Base-by-base conservation (phyloP, 2,329 filamentous ascomycete genomes). In the Aspergillus pseudotamarii region DNA sequence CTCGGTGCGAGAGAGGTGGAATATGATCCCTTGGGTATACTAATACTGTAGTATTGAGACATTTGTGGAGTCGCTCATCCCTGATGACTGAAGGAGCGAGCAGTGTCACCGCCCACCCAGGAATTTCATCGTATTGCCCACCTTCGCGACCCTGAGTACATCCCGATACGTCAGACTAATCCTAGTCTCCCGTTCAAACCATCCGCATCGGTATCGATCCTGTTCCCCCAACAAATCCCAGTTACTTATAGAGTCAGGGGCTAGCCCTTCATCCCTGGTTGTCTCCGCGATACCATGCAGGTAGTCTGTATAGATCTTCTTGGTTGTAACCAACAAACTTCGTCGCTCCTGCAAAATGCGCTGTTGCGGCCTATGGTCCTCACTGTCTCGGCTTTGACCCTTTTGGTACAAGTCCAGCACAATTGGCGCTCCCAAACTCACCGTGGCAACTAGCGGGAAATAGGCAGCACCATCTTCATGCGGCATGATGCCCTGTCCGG, bases 391-490 rank as follows among this genome's bases (percentile, higher is more conserved):
- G 11, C 11, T 36, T 16, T 58, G 43, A 64, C 84, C 87, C 75
- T 85, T 89, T 69, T 83, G 83, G 75, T 91, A 88, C 16, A 98
- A 81, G 69, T 96, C 89, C 58, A 98, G 82, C 62, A 94, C 92
- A 10, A 96, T 82, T 55, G 87, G 87, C 11, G 88, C 87, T 0
- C 92, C 92, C 9, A 99, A 81, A 79, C 92, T 96, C 66, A 98
- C 89, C 1, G 95, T 98, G 67, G 93, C 95, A 14, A 97, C 94
- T 16, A 96, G 88, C 1, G 91, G 91, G 73, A 91, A 86, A 75
- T 99, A 99, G 11, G 94, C 92, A 10, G 86, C 81, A 1, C 94
- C 95, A 76, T 99, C 94, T 83, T 97, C 95, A 76, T 98, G 94
- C 54, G 94, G 89, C 92, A 97, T 96, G 68, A 98, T 98, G n/a